Evolutionary conservation across 2,329 filamentous ascomycete species (phyloP).

Genomic region (Cercospora sp.): DNA sequence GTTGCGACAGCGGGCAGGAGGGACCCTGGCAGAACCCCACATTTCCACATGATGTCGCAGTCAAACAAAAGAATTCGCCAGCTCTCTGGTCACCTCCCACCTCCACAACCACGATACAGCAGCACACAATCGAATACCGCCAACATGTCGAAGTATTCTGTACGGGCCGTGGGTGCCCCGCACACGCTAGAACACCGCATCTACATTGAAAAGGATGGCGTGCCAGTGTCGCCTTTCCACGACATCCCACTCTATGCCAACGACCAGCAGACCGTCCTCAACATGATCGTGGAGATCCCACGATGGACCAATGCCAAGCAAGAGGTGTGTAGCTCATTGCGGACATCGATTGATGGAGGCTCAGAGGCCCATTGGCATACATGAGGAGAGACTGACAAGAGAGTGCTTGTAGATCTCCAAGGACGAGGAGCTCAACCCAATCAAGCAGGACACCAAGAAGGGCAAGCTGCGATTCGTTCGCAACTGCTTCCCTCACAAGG

Average conservation of each 20-base stretch:
- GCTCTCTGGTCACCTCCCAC: constrained; percentile 26
- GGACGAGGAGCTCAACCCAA: constrained; percentile 96
- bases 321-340: constrained; percentile 66
- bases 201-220: constrained; percentile 97
- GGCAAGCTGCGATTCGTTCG: constrained; percentile 98
- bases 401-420: constrained; percentile 79
- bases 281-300: constrained; percentile 99
- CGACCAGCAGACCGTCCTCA: constrained; percentile 88
- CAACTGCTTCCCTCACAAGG: constrained; percentile 99
- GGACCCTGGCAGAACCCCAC: constrained; percentile 20
- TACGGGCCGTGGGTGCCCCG: constrained; percentile 52
- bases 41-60: constrained; percentile 29
- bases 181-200: constrained; percentile 97
- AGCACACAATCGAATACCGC: constrained; percentile 5
- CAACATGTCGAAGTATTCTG: background rate
- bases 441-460: constrained; percentile 99
- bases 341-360: background rate
- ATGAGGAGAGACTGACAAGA: constrained; percentile 21
- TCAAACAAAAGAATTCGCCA: constrained; percentile 31
- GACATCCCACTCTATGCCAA: constrained; percentile 98
- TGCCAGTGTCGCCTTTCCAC: constrained; percentile 93
- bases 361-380: background rate
- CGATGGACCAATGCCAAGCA: constrained; percentile 99
- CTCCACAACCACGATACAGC: constrained; percentile 27
- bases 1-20: constrained; percentile 12